Conservation (phyloP, 1,139 yeast species). For the Insectozyma bohioensis region DNA sequence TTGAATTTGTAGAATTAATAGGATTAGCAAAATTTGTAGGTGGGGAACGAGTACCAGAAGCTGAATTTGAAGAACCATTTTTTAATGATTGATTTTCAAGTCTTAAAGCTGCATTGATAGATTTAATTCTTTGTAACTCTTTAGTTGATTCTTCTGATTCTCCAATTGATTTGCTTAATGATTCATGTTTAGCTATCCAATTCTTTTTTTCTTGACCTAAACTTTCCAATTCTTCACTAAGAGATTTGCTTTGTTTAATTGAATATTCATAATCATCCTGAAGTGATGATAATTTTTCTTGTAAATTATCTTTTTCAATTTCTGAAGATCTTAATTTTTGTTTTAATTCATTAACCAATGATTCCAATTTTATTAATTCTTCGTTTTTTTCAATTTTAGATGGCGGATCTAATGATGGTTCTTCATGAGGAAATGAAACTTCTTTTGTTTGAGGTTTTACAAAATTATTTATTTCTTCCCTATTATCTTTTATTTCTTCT, state of each 20-base stretch:
- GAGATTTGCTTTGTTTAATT: constrained; percentile 22
- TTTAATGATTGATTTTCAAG: constrained; percentile 43
- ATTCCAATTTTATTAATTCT: not conserved
- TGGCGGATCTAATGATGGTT: too few relatives aligned
- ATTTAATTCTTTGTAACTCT: constrained; percentile 29
- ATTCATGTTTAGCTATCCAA: constrained; percentile 14
- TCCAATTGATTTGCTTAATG: constrained; percentile 9
- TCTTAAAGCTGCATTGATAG: constrained; percentile 36
- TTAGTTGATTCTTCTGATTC: constrained; percentile 15
- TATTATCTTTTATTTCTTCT: constrained; percentile 12
- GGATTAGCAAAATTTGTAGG: constrained; percentile 2
- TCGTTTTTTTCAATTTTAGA: not conserved
- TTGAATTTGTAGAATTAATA: too few relatives aligned
- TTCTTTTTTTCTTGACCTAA: constrained; percentile 17
- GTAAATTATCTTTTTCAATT: constrained; percentile 19
- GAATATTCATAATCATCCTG: constrained; percentile 25
- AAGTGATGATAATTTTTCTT: constrained; percentile 20
- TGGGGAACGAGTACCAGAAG: constrained; percentile 7
- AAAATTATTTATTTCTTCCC: too few relatives aligned
- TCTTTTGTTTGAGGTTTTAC: too few relatives aligned
- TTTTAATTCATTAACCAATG: not conserved
- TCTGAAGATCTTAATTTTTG: constrained; percentile 11
- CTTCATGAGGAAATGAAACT: constrained; percentile 2
- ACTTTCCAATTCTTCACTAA: constrained; percentile 24
- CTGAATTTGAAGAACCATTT: constrained; percentile 11